Base-by-base conservation (phyloP, 805 yeast genomes). In the Metschnikowia drakensbergensis region DNA sequence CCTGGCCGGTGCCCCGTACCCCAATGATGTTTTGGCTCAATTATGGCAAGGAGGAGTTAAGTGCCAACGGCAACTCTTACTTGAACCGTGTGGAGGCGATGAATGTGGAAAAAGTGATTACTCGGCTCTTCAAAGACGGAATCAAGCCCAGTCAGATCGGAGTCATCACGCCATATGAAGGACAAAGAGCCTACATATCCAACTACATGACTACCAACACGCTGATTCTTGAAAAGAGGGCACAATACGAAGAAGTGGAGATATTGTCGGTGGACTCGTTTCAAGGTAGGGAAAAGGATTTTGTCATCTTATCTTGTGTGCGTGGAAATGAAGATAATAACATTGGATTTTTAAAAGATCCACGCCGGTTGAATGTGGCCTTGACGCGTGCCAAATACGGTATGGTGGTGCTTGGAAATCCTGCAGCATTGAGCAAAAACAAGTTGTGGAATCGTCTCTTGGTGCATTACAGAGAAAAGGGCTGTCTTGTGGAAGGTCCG, bases 21-120 rank as follows among this genome's bases (percentile, higher is more conserved):
- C 97, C 97, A n/a, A 88, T 89, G 96, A 86, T 91, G 94, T 88
- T 91, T 59, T 90, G 97, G 97, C 84, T 88, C 0, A 84, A 84
- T 55, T 82, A 82, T 61, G 96, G 97, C 35, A 82, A 85, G 55
- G 97, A 91, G 70, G 97, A 91, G 66, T 80, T 91, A 45, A 82
- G 94, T 25, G 80, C 83, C 0, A 77, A 82, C 54, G 97, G 97
- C 49, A 83, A 85, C 4, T 86, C 96, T 6, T 90, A 74, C 59
- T 72, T 91, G 57, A 91, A 91, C 66, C 75, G 96, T 54, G 83
- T 87, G 32, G 97, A 91, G 67, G 96, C 97, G 0, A 82, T 86
- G 83, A 87, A 84, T 58, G 86, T 89, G 59, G 96, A 88, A 63
- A 82, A 85, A 61, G 73, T 86, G 28, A 82, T 91, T 38, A 82